A percentile compares a stretch with the other conserved stretches of the same genome.
phyloP scores from a whole-genome alignment of 345 rosid genomes.

The Trapa bicornis region DNA sequence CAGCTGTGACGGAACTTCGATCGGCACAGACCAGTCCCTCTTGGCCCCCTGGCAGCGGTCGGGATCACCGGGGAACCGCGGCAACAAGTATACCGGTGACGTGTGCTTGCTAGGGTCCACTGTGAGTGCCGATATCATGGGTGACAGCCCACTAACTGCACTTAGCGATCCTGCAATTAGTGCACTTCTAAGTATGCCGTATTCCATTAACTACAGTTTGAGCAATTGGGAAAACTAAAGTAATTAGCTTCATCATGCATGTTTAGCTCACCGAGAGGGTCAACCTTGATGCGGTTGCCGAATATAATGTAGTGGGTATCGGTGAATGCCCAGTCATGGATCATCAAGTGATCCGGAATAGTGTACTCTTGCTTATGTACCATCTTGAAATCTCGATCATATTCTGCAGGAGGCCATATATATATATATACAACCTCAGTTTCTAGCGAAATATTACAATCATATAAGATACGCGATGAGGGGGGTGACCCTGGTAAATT shows the following conservation, averaged over 20 bases:
- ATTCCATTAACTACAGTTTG: not conserved
- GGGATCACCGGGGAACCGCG: constrained; percentile 34
- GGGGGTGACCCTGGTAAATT: too few species aligned
- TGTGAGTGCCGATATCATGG: constrained; percentile 83
- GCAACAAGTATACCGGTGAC: constrained; percentile 72
- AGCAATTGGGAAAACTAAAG: not conserved
- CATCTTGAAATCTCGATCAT: constrained; percentile 46
- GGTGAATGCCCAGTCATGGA: constrained; percentile 94
- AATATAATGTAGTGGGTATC: constrained; percentile 64
- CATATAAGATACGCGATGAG: too few species aligned
- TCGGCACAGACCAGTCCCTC: constrained; percentile 67
- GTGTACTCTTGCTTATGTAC: constrained; percentile 41
- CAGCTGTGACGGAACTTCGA: constrained; percentile 56
- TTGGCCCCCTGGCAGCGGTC: not conserved
- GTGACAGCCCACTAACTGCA: constrained; percentile 67
- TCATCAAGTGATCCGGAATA: constrained; percentile 73
- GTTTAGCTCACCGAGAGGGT: constrained; percentile 32
- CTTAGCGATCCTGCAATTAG: constrained; percentile 47
- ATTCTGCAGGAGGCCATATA: constrained; percentile 29
- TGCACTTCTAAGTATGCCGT: not conserved
- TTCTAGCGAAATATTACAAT: too few species aligned
- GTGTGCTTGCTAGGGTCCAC: constrained; percentile 62
- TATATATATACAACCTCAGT: not conserved
- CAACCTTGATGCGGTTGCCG: constrained; percentile 67
- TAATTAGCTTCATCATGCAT: too few species aligned